Percentiles rank a stretch among this genome's conserved stretches.
phyloP scores from a whole-genome alignment of 345 rosid species.

The Turritis glabra region DNA sequence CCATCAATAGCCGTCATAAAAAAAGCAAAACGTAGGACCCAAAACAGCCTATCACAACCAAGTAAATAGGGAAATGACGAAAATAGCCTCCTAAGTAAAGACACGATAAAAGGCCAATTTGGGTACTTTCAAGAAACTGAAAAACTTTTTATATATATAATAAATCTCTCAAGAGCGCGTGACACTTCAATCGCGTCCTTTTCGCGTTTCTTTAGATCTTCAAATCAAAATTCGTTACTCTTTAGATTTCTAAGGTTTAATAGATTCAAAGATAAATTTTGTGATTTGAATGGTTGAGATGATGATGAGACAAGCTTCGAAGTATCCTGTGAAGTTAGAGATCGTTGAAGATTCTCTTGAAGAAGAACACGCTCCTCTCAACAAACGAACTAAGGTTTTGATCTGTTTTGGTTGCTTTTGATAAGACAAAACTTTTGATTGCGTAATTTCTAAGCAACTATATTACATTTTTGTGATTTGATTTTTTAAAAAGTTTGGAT shows the following conservation, averaged over 20 bases:
- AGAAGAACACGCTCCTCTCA: constrained; percentile 66
- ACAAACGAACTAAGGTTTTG: constrained; percentile 65
- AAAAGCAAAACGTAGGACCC: constrained; percentile 18
- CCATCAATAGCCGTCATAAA: constrained; percentile 35
- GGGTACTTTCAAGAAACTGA: constrained; percentile 1
- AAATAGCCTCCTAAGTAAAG: constrained; percentile 24
- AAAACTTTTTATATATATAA: background rate
- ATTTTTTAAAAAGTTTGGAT: background rate
- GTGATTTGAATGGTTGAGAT: constrained; percentile 60
- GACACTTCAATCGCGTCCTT: constrained; percentile 1
- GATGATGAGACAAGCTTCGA: constrained; percentile 59
- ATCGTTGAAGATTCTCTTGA: constrained; percentile 68
- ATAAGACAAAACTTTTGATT: background rate
- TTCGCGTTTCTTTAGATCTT: constrained; percentile 26
- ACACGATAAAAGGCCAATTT: background rate
- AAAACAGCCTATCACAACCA: constrained; percentile 21
- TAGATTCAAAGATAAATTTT: background rate
- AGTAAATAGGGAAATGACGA: background rate
- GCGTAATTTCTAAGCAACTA: background rate
- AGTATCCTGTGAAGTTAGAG: constrained; percentile 76
- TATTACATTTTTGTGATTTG: background rate
- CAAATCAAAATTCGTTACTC: constrained; percentile 25
- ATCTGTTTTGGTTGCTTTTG: background rate
- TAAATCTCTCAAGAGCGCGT: constrained; percentile 7
- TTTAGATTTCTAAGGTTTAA: constrained; percentile 4